phyloP scores from a whole-genome alignment of 495 filamentous ascomycete species.

The Melanomma pulvis-pyrius region DNA sequence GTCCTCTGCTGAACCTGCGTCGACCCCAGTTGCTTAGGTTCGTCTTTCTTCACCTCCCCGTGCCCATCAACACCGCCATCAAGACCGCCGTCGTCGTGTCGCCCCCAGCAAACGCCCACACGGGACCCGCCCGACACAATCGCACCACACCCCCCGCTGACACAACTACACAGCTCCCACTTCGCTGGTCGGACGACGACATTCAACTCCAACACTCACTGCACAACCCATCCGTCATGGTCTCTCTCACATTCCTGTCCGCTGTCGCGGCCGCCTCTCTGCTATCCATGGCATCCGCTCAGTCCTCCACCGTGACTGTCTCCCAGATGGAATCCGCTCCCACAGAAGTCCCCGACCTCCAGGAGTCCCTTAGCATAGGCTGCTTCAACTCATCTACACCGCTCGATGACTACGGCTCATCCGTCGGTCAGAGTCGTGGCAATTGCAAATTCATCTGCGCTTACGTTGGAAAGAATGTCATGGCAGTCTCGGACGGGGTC shows the following conservation, averaged over 20 bases:
- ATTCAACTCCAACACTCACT: background rate
- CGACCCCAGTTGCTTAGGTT: constrained; percentile 2
- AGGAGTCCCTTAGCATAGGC: too few species aligned
- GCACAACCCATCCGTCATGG: constrained; percentile 26
- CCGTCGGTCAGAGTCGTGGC: constrained; percentile 47
- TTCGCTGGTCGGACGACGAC: constrained; percentile 20
- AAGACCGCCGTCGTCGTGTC: background rate
- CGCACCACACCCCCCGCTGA: constrained; percentile 17
- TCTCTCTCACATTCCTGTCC: constrained; percentile 28
- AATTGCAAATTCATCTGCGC: constrained; percentile 50
- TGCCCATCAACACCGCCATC: constrained; percentile 11
- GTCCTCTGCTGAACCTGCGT: constrained; percentile 29
- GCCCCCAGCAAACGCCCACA: background rate
- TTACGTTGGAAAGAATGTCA: constrained; percentile 39
- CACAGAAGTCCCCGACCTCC: too few species aligned
- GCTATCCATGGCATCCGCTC: constrained; percentile 27
- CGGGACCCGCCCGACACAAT: background rate
- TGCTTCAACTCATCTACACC: constrained; percentile 49
- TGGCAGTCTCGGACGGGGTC: constrained; percentile 48
- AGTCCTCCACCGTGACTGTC: background rate
- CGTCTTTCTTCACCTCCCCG: constrained; percentile 4
- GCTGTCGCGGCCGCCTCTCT: constrained; percentile 26
- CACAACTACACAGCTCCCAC: constrained; percentile 2
- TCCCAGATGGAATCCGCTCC: too few species aligned
- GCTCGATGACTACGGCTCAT: constrained; percentile 43